A percentile compares a stretch with the other conserved stretches of the same genome.
Conservation (phyloP, 2,329 filamentous ascomycete genomes). For the Penicillium palitans region DNA sequence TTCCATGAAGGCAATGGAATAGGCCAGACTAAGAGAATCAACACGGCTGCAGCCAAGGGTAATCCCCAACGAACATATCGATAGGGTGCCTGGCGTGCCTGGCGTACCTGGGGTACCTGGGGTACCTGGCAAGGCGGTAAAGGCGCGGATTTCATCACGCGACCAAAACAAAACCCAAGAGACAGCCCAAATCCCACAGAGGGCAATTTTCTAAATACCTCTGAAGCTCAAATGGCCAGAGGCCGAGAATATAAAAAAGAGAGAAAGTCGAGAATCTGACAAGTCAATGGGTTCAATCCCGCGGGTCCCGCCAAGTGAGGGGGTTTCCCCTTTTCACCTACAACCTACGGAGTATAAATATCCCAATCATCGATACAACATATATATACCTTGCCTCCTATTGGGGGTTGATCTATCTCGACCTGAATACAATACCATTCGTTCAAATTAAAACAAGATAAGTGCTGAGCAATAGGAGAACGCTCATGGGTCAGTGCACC, state of each 20-base stretch:
- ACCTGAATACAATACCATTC: background rate
- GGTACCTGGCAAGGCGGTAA: background rate
- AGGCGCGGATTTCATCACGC: background rate
- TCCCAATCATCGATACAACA: background rate
- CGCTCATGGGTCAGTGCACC: background rate
- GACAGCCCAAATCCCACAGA: background rate
- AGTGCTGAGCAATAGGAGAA: background rate
- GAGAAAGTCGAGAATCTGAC: background rate
- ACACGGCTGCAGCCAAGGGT: background rate
- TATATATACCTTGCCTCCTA: background rate
- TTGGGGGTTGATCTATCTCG: background rate
- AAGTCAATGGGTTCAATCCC: background rate
- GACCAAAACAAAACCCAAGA: background rate
- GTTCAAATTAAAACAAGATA: background rate
- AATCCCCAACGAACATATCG: slow-evolving; percentile 8
- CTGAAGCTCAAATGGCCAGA: background rate
- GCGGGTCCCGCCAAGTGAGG: background rate
- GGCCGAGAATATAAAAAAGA: background rate
- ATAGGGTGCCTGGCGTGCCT: background rate
- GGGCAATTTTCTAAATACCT: background rate
- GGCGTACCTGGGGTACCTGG: background rate
- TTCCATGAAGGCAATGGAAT: background rate
- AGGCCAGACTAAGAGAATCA: slow-evolving; percentile 7
- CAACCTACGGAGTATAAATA: background rate
- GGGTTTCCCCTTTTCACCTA: background rate